Conservation (phyloP, 2,329 filamentous ascomycete genomes). For the Aspergillus pseudonomiae region DNA sequence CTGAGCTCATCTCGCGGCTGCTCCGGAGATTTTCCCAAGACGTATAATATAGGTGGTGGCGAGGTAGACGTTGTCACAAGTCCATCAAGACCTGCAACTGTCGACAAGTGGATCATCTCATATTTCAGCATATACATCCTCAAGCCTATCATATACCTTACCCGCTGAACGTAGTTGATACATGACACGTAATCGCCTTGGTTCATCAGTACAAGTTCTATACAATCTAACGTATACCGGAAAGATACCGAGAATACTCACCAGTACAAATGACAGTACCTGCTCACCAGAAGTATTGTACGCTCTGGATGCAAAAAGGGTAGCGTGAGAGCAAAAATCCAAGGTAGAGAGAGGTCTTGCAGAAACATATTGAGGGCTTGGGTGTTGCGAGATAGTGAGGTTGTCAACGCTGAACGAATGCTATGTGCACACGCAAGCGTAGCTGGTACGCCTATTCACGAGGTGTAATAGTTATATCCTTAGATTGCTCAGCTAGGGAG, state of each 20-base stretch:
- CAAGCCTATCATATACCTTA: slow-evolving; percentile 7
- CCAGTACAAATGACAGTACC: slow-evolving; percentile 14
- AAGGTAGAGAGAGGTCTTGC: slow-evolving; percentile 17
- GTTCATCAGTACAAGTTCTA: slow-evolving; percentile 6
- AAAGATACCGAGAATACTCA: slow-evolving; percentile 3
- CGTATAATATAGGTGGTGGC: slow-evolving; percentile 7
- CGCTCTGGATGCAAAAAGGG: slow-evolving; percentile 7
- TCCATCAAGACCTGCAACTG: not conserved
- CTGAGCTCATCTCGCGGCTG: not conserved
- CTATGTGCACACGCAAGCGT: slow-evolving; percentile 11
- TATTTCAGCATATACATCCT: slow-evolving; percentile 3
- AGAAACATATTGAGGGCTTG: slow-evolving; percentile 10
- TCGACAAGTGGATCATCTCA: slow-evolving; percentile 1
- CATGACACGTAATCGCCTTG: slow-evolving; percentile 11
- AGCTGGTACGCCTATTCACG: slow-evolving; percentile 9
- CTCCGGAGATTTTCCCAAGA: not conserved
- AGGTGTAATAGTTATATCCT: slow-evolving; percentile 6
- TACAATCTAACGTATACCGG: no score
- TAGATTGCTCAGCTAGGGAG: slow-evolving; percentile 9
- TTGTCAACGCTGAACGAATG: slow-evolving; percentile 8
- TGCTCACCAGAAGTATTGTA: slow-evolving; percentile 11
- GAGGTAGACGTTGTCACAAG: not conserved
- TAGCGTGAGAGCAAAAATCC: slow-evolving; percentile 11
- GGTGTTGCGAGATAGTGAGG: slow-evolving; percentile 7
- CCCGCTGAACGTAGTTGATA: slow-evolving; percentile 9